A percentile compares a stretch with the other conserved stretches of the same genome.
Conservation (phyloP, 352 stramenopile species). For the Globisporangium yorkense region DNA sequence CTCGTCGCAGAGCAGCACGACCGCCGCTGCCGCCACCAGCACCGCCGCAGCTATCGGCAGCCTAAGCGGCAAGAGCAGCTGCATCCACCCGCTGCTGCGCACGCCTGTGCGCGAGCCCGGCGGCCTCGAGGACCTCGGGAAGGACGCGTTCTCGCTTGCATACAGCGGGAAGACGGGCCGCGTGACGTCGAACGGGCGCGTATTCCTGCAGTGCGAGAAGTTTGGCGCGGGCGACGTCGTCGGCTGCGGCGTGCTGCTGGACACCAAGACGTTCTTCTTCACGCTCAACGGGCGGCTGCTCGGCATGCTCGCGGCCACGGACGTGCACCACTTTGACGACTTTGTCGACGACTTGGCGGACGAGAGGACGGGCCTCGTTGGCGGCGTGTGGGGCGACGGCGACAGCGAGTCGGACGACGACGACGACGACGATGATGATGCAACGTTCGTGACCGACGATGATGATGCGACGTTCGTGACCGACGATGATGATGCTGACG, state of each 20-base stretch:
- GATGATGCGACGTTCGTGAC: conserved; percentile 9
- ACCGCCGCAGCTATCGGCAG: background rate
- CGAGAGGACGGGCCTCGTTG: background rate
- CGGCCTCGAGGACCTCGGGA: conserved; percentile 25
- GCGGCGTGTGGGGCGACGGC: background rate
- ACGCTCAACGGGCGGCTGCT: conserved; percentile 54
- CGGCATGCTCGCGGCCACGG: conserved; percentile 34
- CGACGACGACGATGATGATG: background rate
- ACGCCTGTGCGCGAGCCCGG: background rate
- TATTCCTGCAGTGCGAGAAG: conserved; percentile 40
- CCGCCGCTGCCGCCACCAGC: background rate
- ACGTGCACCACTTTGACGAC: conserved; percentile 45
- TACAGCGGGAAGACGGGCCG: conserved; percentile 50
- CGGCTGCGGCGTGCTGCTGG: conserved; percentile 47
- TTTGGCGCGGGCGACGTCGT: conserved; percentile 54
- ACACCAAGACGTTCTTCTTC: conserved; percentile 69
- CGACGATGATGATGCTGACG: background rate
- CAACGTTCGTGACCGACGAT: conserved; percentile 1
- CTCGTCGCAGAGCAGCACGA: background rate
- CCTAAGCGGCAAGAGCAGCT: background rate
- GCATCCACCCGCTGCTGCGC: conserved; percentile 1
- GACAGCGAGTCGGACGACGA: background rate
- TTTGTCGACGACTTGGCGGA: conserved; percentile 15
- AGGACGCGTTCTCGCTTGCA: conserved; percentile 32
- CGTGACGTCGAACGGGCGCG: conserved; percentile 41